Evolutionary conservation across 2,329 filamentous ascomycete genomes (phyloP), one percentile per base, ranked within the genome.

Genomic region (Chalara sp.): DNA sequence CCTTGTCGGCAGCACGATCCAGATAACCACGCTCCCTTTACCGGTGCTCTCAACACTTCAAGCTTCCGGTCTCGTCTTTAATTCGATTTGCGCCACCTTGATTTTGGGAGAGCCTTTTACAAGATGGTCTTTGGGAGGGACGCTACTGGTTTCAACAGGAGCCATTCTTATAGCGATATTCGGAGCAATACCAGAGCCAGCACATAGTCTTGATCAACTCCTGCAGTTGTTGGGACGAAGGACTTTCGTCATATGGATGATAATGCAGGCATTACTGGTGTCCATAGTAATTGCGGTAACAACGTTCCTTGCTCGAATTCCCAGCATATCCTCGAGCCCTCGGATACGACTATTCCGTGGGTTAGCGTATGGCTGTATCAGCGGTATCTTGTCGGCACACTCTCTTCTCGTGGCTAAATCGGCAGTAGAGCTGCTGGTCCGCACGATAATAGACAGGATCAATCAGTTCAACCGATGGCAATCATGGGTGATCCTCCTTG

Each of bases 381-480:
- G 91, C 65, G 93, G 93, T 56, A 91, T 96, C 48, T 73, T 99
- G 2, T 97, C 93, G 1, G 93, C 93, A 1, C 93, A 99, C 69
- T 90, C 87, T 21, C 79, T 99, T 13, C 78, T 99, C 12, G 83
- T 99, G 58, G 93, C 93, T 56, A 99, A 99, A 70, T 96, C 91
- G 32, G 92, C 93, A 6, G 93, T 99, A 48, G 93, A 99, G 72
- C 76, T 99, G 39, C 77, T 99, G 47, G 89, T 99, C 51, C 78
- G 83, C 61, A 97, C 93, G 4, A 79, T 95, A 41, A 76, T 91
- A 44, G 90, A 95, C 65, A 80, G 86, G 55, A 79, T 84, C 59
- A 99, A 99, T 65, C 89, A 99, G 70, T 99, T 99, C 69, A 84
- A 90, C 54, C 85, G 88, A 59, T 97, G 92, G 87, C 86, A 96